Percentiles rank a stretch among this genome's conserved stretches.
Evolutionary conservation across 148 eudicot species (phyloP).

Genomic region (Rhododendron vialii): DNA sequence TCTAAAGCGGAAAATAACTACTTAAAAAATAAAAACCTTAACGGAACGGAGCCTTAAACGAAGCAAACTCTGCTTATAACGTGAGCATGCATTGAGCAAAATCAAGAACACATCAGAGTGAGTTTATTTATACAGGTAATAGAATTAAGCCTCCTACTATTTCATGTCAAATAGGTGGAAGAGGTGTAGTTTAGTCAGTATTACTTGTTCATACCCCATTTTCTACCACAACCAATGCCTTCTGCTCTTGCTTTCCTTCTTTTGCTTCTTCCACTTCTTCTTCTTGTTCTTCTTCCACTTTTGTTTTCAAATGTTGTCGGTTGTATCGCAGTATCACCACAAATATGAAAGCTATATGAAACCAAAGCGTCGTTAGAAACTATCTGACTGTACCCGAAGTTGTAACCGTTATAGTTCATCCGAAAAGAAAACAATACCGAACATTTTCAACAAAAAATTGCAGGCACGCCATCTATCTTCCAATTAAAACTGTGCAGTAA

Average conservation of each 20-base stretch:
- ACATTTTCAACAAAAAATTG: background rate
- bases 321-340: slow-evolving; percentile 60
- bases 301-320: slow-evolving; percentile 35
- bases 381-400: background rate
- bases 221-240: slow-evolving; percentile 40
- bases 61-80: background rate
- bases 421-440: background rate
- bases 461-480: background rate
- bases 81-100: background rate
- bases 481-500: background rate
- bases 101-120: background rate
- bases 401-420: background rate
- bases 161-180: background rate
- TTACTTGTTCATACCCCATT: background rate
- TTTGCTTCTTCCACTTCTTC: slow-evolving; percentile 16
- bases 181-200: background rate
- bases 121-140: background rate
- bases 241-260: slow-evolving; percentile 27
- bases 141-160: background rate
- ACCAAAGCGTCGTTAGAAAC: background rate
- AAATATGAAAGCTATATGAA: slow-evolving; percentile 60
- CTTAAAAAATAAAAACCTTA: no score
- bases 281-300: slow-evolving; percentile 26
- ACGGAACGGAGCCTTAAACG: no score
- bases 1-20: no score